Percentiles rank a stretch among this genome's conserved stretches.
These are phyloP conservation scores for Arabis hirsuta DNA, from an alignment of 345 rosid genomes.

Conservation along the genomic window DNA sequence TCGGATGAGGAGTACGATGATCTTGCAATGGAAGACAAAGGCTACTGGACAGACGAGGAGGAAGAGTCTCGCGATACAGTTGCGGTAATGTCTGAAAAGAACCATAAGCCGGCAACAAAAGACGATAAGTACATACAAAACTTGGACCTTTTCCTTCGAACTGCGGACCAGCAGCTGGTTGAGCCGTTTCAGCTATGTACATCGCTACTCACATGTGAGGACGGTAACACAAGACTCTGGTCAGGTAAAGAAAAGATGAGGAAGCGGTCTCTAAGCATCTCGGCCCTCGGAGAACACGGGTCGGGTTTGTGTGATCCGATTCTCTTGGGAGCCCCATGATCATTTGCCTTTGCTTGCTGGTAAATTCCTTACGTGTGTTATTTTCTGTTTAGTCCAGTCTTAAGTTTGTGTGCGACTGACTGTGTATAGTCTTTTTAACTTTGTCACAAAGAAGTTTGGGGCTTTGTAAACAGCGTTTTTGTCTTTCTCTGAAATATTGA, in stretches of 20 bases:
- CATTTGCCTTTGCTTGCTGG: not conserved
- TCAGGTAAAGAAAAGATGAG: slow-evolving; percentile 53
- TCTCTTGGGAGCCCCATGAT: slow-evolving; percentile 57
- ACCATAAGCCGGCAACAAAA: slow-evolving; percentile 32
- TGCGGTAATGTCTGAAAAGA: slow-evolving; percentile 32
- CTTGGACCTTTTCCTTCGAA: slow-evolving; percentile 59
- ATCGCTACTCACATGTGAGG: slow-evolving; percentile 50
- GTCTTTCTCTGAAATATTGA: no score
- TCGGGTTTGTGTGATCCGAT: slow-evolving; percentile 56
- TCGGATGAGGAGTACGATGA: slow-evolving; percentile 98
- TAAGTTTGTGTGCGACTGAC: not conserved
- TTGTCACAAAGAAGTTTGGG: slow-evolving; percentile 20
- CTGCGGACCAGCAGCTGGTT: slow-evolving; percentile 49
- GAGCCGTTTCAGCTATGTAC: slow-evolving; percentile 59
- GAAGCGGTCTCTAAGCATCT: slow-evolving; percentile 86
- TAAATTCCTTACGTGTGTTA: not conserved
- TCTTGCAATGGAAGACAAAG: slow-evolving; percentile 89
- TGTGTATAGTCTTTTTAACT: slow-evolving; percentile 32
- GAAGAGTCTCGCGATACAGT: slow-evolving; percentile 51
- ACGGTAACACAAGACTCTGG: slow-evolving; percentile 42
- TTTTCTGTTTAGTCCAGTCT: slow-evolving; percentile 13
- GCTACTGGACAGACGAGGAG: slow-evolving; percentile 69
- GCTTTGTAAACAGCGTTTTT: not conserved
- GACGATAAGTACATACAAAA: slow-evolving; percentile 64
- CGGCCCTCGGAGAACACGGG: slow-evolving; percentile 63